Percentiles rank a stretch among this genome's conserved stretches.
Conservation (phyloP, 2,329 filamentous ascomycete genomes). For the Rhytidhysteron rufulum region DNA sequence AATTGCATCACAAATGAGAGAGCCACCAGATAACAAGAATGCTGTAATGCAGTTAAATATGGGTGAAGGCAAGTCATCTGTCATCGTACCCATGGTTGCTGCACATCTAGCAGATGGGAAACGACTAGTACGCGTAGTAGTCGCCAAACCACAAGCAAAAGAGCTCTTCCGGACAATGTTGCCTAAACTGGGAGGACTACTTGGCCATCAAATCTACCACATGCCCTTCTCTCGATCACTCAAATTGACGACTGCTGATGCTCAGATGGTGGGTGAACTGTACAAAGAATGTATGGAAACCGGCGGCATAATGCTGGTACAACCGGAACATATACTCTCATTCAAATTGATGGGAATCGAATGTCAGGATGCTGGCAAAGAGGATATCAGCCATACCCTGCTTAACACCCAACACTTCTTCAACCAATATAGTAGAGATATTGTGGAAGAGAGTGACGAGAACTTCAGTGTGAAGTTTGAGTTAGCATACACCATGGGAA, state of each 20-base stretch:
- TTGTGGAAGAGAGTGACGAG: conserved; percentile 65
- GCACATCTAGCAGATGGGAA: conserved; percentile 47
- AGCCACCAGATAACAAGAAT: conserved; percentile 16
- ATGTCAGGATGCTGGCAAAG: conserved; percentile 27
- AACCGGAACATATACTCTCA: conserved; percentile 63
- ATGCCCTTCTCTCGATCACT: conserved; percentile 58
- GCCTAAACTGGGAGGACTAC: conserved; percentile 52
- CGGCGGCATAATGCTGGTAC: conserved; percentile 56
- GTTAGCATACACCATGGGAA: conserved; percentile 60
- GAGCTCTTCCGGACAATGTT: conserved; percentile 59
- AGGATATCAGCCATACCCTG: conserved; percentile 34
- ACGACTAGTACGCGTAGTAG: conserved; percentile 55
- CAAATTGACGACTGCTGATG: conserved; percentile 26
- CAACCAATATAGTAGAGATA: conserved; percentile 45
- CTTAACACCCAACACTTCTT: conserved; percentile 46
- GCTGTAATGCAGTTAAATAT: conserved; percentile 31
- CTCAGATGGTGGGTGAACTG: conserved; percentile 34
- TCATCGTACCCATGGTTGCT: conserved; percentile 28
- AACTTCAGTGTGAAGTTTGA: conserved; percentile 60
- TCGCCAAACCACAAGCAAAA: conserved; percentile 57
- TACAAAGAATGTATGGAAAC: conserved; percentile 46
- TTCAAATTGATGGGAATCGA: conserved; percentile 62
- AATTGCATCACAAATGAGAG: conserved; percentile 57
- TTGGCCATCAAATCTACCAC: conserved; percentile 52
- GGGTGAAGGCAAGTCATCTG: conserved; percentile 30